Base-by-base conservation (phyloP, 2,329 filamentous ascomycete species). In the Chrysoporthe puriensis region DNA sequence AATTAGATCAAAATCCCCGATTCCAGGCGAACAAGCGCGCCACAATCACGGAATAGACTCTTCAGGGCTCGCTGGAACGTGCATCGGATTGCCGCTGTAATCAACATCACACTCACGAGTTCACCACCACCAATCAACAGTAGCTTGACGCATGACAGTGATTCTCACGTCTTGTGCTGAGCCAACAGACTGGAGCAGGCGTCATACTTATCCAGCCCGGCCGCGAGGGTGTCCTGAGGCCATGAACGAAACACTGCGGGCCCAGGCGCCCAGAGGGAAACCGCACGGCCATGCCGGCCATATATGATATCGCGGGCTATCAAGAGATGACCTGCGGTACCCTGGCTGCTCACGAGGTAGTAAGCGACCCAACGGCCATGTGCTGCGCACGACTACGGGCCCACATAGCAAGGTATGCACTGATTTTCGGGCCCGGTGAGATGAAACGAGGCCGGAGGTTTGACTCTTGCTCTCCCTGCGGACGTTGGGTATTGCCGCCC, bases 371-470 rank as follows among this genome's bases (percentile, higher is more conserved):
- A 11, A 59, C 36, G 36, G 36, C 40, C 40, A 11, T 54, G 21
- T 11, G 3, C 57, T 43, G 36, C n/a, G n/a, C 36, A 59, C 48
- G 50, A 54, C 50, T 32, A 11, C 3, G 16, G n/a, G 57, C n/a
- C 57, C 36, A 26, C 57, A 44, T 60, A n/a, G n/a, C 57, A 60
- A 21, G 34, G 42, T 46, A 18, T 44, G 59, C 21, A 21, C 21
- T 52, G 50, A 56, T 50, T 32, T 62, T 21, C 32, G 21, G 16
- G 18, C 61, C n/a, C 9, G 21, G 62, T 34, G 36, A 57, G 62
- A 34, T 63, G 62, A 63, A 63, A 63, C 62, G 36, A 63, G 48
- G 59, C 21, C 62, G 14, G 50, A 63, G 62, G 26, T n/a, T 57
- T 42, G 40, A 21, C 18, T 43, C 13, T 7, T 11, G 7, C 48